Percentiles rank a stretch among this genome's conserved stretches.
phyloP scores from a whole-genome alignment of 495 filamentous ascomycete genomes.

The Glarea lozoyensis region DNA sequence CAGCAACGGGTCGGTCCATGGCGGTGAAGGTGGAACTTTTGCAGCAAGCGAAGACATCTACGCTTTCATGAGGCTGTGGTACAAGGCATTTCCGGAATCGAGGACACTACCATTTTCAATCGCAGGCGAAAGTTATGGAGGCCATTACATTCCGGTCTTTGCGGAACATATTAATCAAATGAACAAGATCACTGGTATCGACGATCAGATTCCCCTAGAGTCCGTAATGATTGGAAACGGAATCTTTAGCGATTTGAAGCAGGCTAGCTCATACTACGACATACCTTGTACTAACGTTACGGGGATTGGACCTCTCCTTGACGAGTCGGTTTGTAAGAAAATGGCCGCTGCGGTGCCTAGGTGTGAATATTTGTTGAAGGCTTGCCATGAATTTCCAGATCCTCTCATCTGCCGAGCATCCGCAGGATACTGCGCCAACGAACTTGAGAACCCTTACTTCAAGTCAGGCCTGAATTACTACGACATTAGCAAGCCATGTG shows the following conservation, averaged over 20 bases:
- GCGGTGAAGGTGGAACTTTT: slow-evolving; percentile 8
- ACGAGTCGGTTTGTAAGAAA: slow-evolving; percentile 46
- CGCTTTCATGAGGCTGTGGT: slow-evolving; percentile 12
- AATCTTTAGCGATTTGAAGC: slow-evolving; percentile 58
- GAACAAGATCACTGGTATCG: slow-evolving; percentile 47
- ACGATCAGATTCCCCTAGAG: slow-evolving; percentile 69
- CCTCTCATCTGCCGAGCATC: slow-evolving; percentile 61
- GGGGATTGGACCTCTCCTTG: slow-evolving; percentile 26
- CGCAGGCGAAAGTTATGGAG: slow-evolving; percentile 66
- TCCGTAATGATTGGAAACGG: slow-evolving; percentile 67
- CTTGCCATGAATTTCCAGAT: slow-evolving; percentile 59
- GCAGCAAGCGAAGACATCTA: slow-evolving; percentile 48
- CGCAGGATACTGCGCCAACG: slow-evolving; percentile 66
- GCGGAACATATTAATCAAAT: slow-evolving; percentile 48
- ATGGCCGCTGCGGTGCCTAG: slow-evolving; percentile 63
- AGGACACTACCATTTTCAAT: slow-evolving; percentile 29
- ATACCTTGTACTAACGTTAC: slow-evolving; percentile 61
- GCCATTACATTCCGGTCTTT: slow-evolving; percentile 68
- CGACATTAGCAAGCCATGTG: slow-evolving; percentile 57
- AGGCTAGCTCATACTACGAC: slow-evolving; percentile 41
- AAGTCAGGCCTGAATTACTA: slow-evolving; percentile 63
- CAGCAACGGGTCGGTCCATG: background rate
- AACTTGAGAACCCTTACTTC: slow-evolving; percentile 59
- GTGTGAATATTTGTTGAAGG: slow-evolving; percentile 54
- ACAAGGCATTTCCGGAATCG: slow-evolving; percentile 36